Evolutionary conservation across 306 rosid genomes (phyloP), one percentile per base, ranked within the genome.

Genomic region (Trifolium subterraneum): DNA sequence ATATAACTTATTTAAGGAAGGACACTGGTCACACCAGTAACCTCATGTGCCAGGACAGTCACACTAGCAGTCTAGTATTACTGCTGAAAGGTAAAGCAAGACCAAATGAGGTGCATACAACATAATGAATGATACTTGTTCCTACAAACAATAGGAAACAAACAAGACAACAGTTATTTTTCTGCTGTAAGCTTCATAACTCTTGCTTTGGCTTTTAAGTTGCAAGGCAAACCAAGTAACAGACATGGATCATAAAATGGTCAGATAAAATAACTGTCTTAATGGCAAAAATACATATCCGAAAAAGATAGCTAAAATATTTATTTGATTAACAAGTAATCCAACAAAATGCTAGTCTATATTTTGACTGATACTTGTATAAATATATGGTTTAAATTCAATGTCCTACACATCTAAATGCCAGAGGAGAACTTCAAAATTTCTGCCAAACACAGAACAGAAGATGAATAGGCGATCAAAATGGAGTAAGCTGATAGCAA

Each of bases 401-500:
- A 74, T 80, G 64, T 45, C 78, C 83, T 83, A 77, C 75, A 78
- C 29, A 44, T 42, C 85, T 80, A 80, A 75, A 82, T 16, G 75
- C 71, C 15, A 68, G 23, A 36, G 77, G 13, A 71, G 79, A 58
- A 70, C 75, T 70, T 85, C 83, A 73, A 79, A 77, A 81, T 73
- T 74, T 73, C 75, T 19, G 78, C 67, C 20, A 41, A 41, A 38
- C 48, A 51, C 23, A 47, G 56, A 67, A n/a, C 62, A 68, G 48
- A 72, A 55, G 39, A 81, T 71, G 75, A 76, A 81, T 76, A 50
- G 15, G 72, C 5, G 60, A 70, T 78, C 54, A 71, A 70, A 13
- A 66, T n/a, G 69, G 68, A 54, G 77, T 78, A 33, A 81, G 68
- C 85, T 77, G 51, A 61, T 52, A 75, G 75, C 81, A 72, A 81